phyloP scores from a whole-genome alignment of 2,329 filamentous ascomycete genomes.

The Hymenotorrendiella dingleyae region DNA sequence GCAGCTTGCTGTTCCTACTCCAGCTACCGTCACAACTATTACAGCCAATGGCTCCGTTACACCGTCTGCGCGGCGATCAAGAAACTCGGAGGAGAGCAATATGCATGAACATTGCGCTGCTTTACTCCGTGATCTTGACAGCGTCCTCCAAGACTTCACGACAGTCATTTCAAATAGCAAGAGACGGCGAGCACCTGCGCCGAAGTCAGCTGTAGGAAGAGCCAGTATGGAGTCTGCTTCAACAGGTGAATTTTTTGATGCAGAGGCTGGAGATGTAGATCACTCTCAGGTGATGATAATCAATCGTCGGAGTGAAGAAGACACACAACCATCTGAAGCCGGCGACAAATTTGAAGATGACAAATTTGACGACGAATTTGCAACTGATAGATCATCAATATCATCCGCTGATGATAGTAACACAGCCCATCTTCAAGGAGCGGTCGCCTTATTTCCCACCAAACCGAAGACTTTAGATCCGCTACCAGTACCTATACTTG shows the following conservation, averaged over 20 bases:
- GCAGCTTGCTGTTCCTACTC: slow-evolving; percentile 26
- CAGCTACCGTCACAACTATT: slow-evolving; percentile 19
- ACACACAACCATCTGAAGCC: slow-evolving; percentile 50
- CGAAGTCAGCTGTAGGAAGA: slow-evolving; percentile 41
- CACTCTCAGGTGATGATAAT: slow-evolving; percentile 69
- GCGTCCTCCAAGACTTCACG: slow-evolving; percentile 77
- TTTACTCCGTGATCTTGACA: slow-evolving; percentile 78
- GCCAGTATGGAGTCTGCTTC: slow-evolving; percentile 75
- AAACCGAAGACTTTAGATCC: slow-evolving; percentile 73
- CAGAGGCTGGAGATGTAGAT: slow-evolving; percentile 58
- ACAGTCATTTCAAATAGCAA: slow-evolving; percentile 73
- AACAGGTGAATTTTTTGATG: slow-evolving; percentile 93
- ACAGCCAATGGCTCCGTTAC: slow-evolving; percentile 18
- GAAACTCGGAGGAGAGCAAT: slow-evolving; percentile 51
- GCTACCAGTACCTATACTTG: slow-evolving; percentile 61
- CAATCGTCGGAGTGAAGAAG: slow-evolving; percentile 64
- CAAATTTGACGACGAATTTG: slow-evolving; percentile 41
- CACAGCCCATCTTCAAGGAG: slow-evolving; percentile 44
- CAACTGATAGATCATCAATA: slow-evolving; percentile 48
- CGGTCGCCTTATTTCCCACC: slow-evolving; percentile 67
- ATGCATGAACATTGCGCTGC: slow-evolving; percentile 79
- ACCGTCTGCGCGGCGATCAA: slow-evolving; percentile 13
- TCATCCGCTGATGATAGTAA: slow-evolving; percentile 52
- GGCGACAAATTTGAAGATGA: slow-evolving; percentile 44
- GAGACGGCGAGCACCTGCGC: slow-evolving; percentile 57